Conservation (phyloP, 1,139 yeast genomes). For the Geotrichum fermentans region DNA sequence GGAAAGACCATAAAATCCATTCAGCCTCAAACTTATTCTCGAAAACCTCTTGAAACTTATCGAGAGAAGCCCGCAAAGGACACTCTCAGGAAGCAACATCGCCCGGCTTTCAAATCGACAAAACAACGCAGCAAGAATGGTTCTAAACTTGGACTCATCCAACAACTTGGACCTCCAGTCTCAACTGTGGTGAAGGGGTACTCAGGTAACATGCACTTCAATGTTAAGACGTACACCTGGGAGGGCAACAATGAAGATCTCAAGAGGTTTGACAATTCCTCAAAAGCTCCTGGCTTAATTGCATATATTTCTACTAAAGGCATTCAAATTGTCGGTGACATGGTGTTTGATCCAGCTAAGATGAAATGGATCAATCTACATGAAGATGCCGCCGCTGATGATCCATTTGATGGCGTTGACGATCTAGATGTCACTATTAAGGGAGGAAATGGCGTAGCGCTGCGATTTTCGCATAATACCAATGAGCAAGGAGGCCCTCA, state of each 20-base stretch:
- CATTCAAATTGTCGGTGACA: conserved; percentile 45
- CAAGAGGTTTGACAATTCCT: conserved; percentile 43
- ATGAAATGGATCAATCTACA: conserved; percentile 49
- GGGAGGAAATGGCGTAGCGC: conserved; percentile 6
- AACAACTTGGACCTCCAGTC: conserved; percentile 35
- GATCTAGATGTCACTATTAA: conserved; percentile 34
- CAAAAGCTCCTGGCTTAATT: conserved; percentile 36
- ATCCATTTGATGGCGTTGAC: conserved; percentile 53
- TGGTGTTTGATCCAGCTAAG: conserved; percentile 58
- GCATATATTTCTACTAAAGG: conserved; percentile 36
- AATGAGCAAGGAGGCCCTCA: neutral
- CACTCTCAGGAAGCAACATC: neutral
- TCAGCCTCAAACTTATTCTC: neutral
- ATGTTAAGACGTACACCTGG: conserved; percentile 52
- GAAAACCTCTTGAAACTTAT: conserved; percentile 14
- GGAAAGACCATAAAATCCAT: neutral
- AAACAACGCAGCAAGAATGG: neutral
- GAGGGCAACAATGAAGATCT: conserved; percentile 65
- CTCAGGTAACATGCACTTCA: conserved; percentile 49
- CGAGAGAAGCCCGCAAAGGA: conserved; percentile 16
- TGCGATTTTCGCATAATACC: conserved; percentile 1
- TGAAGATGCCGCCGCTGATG: conserved; percentile 39
- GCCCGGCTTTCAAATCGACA: conserved; percentile 4
- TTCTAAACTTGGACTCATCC: conserved; percentile 30
- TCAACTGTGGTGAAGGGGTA: conserved; percentile 29